Base-by-base conservation (phyloP, 2,329 filamentous ascomycete genomes). In the Geosmithia morbida region DNA sequence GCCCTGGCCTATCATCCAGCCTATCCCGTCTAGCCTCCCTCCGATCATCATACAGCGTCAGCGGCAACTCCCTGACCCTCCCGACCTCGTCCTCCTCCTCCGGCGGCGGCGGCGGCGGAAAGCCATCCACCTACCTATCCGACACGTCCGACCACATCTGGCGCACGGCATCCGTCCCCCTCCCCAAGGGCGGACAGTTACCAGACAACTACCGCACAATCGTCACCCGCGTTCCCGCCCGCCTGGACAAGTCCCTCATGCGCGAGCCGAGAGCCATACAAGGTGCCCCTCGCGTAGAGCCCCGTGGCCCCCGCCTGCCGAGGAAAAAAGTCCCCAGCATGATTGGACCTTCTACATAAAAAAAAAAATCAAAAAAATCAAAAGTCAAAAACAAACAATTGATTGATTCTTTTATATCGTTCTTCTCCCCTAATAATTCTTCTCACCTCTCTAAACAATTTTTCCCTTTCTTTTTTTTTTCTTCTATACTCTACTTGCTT, bases 231-330 rank as follows among this genome's bases (percentile, higher is more conserved):
- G 80, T 86, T 39, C 92, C 92, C 5, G 80, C 86, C 7, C 89
- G 86, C 58, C 74, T 98, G 10, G 92, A 98, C 57, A 76, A 83
- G 3, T 77, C 80, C 14, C 70, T 96, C 44, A 95, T 97, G 87
- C 87, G 87, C 61, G 89, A 96, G 64, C 89, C 89, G 29, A 77
- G 89, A 49, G 81, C 86, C 51, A 90, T 95, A 40, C 87, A 94
- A 61, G 89, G 89, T 37, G 81, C 88, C n/a, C 88, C 88, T 20
- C 68, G 77, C 17, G 33, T 37, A 3, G 74, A 77, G 49, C 69
- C 71, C 48, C 67, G 69, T n/a, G 62, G 70, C 30, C 65, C 65
- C 7, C 67, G 67, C 40, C 62, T 79, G 45, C 56, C 73, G 47
- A 62, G 75, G 52, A 79, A 79, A 57, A 75, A 79, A 55, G 75